These are phyloP conservation scores for Candida morakotiae DNA, from an alignment of 805 yeast species.

Conservation along the genomic window DNA sequence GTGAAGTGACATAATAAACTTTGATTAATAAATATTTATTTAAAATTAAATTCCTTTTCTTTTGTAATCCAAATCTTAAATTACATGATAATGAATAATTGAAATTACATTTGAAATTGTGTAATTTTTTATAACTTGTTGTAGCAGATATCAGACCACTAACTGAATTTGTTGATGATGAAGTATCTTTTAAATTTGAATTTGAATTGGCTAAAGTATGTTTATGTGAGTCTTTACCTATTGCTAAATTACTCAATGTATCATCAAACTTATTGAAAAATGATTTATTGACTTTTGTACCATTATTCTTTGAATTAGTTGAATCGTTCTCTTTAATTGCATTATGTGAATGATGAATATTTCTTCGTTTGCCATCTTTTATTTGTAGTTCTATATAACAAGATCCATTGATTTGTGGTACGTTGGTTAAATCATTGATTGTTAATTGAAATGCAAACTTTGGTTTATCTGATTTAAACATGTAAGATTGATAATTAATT, in stretches of 20 bases:
- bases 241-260: background rate
- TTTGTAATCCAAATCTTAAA: constrained; percentile 38
- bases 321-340: background rate
- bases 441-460: constrained; percentile 58
- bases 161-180: background rate
- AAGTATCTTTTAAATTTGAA: too few relatives aligned
- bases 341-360: constrained; percentile 1
- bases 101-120: constrained; percentile 37
- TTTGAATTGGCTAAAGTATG: background rate
- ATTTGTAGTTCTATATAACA: constrained; percentile 64
- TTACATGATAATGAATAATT: constrained; percentile 31
- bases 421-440: constrained; percentile 70
- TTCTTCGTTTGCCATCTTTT: constrained; percentile 39
- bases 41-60: constrained; percentile 33
- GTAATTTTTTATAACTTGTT: constrained; percentile 29
- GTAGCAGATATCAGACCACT: constrained; percentile 18
- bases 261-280: constrained; percentile 7
- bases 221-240: background rate
- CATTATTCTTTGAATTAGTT: background rate
- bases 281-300: constrained; percentile 3
- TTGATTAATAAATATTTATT: constrained; percentile 40
- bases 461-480: constrained; percentile 38
- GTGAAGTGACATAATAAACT: constrained; percentile 28
- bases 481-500: background rate
- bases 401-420: constrained; percentile 73